Evolutionary conservation across 176 grass and related monocot species (phyloP).

Genomic region (Paspalum notatum): DNA sequence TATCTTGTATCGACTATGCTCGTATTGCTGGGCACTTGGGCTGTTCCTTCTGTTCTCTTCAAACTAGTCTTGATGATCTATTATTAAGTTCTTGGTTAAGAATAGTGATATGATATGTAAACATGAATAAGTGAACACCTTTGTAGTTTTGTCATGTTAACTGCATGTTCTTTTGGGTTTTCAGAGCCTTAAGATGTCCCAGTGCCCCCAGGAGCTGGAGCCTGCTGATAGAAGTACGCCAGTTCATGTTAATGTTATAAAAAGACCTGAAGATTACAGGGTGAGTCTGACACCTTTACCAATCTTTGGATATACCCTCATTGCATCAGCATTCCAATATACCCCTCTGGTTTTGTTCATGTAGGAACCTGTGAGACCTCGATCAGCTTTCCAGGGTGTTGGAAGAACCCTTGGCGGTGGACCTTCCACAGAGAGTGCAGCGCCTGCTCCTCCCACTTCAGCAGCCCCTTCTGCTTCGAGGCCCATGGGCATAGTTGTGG

Average conservation of each 20-base stretch:
- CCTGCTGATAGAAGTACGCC: conserved; percentile 70
- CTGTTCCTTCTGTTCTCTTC: neutral
- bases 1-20: neutral
- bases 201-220: conserved; percentile 78
- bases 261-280: conserved; percentile 60
- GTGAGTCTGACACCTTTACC: conserved; percentile 40
- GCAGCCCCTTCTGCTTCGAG: conserved; percentile 40
- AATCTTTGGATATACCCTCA: neutral
- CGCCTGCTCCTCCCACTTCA: conserved; percentile 31
- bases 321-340: neutral
- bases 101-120: neutral
- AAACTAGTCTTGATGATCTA: neutral
- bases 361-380: conserved; percentile 59
- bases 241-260: conserved; percentile 81
- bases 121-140: neutral
- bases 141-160: neutral
- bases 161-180: neutral
- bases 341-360: conserved; percentile 28
- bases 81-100: conserved; percentile 1
- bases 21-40: neutral
- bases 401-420: conserved; percentile 86
- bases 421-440: conserved; percentile 43
- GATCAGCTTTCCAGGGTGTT: conserved; percentile 69
- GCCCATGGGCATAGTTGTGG: conserved; percentile 51
- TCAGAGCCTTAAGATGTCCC: conserved; percentile 78